Evolutionary conservation across 805 yeast genomes (phyloP).

Genomic region (Kurtzmaniella fragi): DNA sequence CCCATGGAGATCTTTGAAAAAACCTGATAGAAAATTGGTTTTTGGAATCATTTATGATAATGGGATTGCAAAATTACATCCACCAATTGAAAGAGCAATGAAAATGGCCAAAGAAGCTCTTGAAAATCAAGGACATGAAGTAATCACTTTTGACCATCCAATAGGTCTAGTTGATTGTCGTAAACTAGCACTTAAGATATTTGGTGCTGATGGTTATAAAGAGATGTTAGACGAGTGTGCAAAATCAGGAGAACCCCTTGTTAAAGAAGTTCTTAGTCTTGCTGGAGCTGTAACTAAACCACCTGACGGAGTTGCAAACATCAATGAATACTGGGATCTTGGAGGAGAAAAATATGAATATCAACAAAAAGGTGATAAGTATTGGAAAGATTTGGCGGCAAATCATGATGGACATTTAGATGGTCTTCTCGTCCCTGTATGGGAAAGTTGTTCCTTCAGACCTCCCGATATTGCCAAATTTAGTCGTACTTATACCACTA

Average conservation of each 20-base stretch:
- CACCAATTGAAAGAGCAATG: constrained; percentile 4
- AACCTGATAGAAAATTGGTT: not conserved
- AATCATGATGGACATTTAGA: constrained; percentile 37
- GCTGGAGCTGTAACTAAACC: constrained; percentile 26
- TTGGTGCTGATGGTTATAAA: constrained; percentile 39
- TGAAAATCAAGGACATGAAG: constrained; percentile 36
- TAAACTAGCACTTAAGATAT: constrained; percentile 25
- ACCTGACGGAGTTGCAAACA: constrained; percentile 13
- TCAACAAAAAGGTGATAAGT: constrained; percentile 34
- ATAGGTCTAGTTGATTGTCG: constrained; percentile 24
- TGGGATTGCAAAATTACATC: constrained; percentile 1
- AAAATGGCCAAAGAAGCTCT: not conserved
- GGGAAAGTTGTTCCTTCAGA: constrained; percentile 35
- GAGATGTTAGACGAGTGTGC: constrained; percentile 26
- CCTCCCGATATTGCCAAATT: constrained; percentile 17
- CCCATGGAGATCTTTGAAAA: not conserved
- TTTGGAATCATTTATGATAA: constrained; percentile 1
- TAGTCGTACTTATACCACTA: constrained; percentile 43
- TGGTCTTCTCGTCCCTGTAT: constrained; percentile 19
- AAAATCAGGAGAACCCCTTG: constrained; percentile 39
- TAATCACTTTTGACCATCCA: constrained; percentile 41
- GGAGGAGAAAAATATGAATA: constrained; percentile 27
- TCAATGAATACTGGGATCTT: constrained; percentile 28
- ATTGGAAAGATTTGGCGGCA: constrained; percentile 35
- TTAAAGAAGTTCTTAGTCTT: constrained; percentile 33